These are phyloP conservation scores for Cladosporium cucumerinum DNA, from an alignment of 2,329 filamentous ascomycete genomes.

Conservation along the genomic window DNA sequence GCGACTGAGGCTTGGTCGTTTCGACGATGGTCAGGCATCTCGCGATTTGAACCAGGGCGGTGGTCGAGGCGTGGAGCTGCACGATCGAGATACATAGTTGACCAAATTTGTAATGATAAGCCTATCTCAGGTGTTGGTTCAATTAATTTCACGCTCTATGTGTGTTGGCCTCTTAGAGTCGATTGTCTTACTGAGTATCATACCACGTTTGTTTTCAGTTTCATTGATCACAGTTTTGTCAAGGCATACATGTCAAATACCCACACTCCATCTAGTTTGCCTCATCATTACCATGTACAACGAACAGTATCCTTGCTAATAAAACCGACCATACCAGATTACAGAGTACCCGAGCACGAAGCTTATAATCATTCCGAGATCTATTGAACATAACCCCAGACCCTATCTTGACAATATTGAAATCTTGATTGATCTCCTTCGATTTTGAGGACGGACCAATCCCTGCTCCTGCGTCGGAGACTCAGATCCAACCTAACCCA, in stretches of 20 bases:
- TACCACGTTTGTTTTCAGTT: too few relatives aligned
- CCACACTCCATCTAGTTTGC: not conserved
- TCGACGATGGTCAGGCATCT: not conserved
- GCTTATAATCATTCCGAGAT: rapidly evolving
- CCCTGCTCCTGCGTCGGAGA: not conserved
- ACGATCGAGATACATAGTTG: not conserved
- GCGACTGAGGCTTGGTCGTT: slow-evolving; percentile 3
- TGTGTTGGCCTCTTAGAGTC: not conserved
- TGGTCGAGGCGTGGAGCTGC: not conserved
- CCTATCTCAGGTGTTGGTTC: rapidly evolving
- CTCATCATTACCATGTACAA: not conserved
- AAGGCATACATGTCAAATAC: not conserved
- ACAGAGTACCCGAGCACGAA: not conserved
- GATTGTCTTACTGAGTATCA: too few relatives aligned
- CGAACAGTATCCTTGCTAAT: not conserved
- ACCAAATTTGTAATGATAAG: not conserved
- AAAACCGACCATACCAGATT: not conserved
- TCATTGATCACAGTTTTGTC: too few relatives aligned
- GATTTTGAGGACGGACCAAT: not conserved
- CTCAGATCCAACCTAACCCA: slow-evolving; percentile 2
- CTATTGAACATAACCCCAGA: not conserved
- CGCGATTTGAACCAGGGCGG: not conserved
- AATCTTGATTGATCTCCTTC: not conserved
- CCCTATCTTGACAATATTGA: not conserved
- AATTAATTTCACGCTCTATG: not conserved